Base-by-base conservation (phyloP, 2,329 filamentous ascomycete genomes). In the Epichloe coenophiala region DNA sequence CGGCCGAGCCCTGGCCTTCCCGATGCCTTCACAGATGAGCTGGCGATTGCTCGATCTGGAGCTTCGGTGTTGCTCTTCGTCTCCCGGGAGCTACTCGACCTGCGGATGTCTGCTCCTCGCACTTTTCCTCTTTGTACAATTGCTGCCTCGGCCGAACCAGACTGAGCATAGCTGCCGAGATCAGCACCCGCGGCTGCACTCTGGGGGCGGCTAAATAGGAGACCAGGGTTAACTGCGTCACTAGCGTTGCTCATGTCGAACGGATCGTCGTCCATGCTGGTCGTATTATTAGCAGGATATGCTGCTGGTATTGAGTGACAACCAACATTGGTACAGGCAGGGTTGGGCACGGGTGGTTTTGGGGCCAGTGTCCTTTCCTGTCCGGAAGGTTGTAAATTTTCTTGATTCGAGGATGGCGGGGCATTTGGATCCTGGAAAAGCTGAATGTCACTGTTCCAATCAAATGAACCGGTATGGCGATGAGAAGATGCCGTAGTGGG, bases 221-320 rank as follows among this genome's bases (percentile, higher is more conserved):
- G 65, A 7, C 76, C 79, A 1, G 80, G 80, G 56, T 83, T 71
- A 5, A 83, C 78, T n/a, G 70, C 74, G 7, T 69, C 69, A 31
- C 63, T 67, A 5, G 71, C 66, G 45, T 65, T 70, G 38, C 71
- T 65, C 27, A 75, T 67, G 23, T 69, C 66, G 56, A 81, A 81
- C 0, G 74, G 68, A 53, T 79, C 71, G 8, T 77, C 74, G 8
- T 77, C 74, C 47, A 49, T 37, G 47, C 19, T 37, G n/a, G 33
- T 37, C 9, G 19, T n/a, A 31, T 39, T 15, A 9, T 70, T 61
- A 4, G 67, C 61, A 31, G 68, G 60, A 53, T 74, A 77, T 5
- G 68, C 67, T 19, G 64, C 61, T 4, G 65, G 63, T 54, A 71
- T 69, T 54, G 72, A 58, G 47, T 56, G 39, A 21, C n/a, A 55